Evolutionary conservation across 306 rosid species (phyloP).

Genomic region (Medicago lupulina): DNA sequence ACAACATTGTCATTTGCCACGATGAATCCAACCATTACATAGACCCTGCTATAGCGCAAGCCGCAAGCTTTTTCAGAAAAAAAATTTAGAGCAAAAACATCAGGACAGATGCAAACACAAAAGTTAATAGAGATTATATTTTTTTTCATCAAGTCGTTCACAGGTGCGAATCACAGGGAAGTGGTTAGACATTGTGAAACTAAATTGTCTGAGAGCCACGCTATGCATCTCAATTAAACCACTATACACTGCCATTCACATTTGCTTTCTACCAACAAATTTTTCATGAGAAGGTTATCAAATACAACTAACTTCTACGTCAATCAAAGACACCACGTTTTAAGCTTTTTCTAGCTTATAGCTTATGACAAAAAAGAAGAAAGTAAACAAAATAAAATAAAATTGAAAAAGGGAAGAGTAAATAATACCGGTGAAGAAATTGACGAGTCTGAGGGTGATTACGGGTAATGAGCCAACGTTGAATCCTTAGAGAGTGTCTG

Average conservation of each 20-base stretch:
- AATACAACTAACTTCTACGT: neutral
- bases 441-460: conserved; percentile 68
- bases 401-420: neutral
- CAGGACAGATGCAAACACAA: neutral
- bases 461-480: conserved; percentile 66
- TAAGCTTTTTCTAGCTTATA: neutral
- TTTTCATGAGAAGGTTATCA: neutral
- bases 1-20: neutral
- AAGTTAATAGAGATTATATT: neutral
- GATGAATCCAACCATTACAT: neutral
- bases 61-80: too few relatives aligned
- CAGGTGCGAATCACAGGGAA: neutral
- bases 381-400: neutral
- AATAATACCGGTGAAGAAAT: conserved; percentile 62
- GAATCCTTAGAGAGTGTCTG: conserved; percentile 69
- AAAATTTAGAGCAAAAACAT: neutral
- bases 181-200: neutral
- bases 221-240: neutral
- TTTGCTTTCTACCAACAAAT: conserved; percentile 1
- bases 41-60: neutral
- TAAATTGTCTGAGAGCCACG: neutral
- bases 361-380: too few relatives aligned
- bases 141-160: neutral
- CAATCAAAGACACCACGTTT: neutral
- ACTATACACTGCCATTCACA: neutral